Conservation (phyloP, 495 filamentous ascomycete genomes). For the Penicillium cinerascens region DNA sequence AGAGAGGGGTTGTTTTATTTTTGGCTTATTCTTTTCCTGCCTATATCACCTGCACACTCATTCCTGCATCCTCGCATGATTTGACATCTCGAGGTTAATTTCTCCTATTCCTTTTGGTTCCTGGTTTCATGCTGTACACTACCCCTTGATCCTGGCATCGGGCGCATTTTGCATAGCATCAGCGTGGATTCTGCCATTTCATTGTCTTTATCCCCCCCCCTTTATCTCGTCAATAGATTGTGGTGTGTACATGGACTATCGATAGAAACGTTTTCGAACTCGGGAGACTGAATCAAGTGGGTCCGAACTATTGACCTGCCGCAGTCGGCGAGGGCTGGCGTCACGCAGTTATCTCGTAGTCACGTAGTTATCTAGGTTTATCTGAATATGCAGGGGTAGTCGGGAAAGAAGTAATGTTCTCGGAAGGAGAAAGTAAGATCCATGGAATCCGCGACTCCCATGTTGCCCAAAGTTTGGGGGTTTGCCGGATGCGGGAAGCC, state of each 20-base stretch:
- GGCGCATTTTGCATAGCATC: conserved; percentile 29
- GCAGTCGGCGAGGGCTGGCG: not conserved
- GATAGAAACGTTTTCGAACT: conserved; percentile 4
- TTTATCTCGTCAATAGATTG: conserved; percentile 2
- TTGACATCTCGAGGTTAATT: conserved; percentile 10
- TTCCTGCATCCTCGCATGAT: conserved; percentile 17
- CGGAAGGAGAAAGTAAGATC: not conserved
- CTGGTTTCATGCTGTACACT: conserved; percentile 19
- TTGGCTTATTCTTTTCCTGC: conserved; percentile 1
- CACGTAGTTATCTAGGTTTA: not conserved
- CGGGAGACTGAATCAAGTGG: conserved; percentile 24
- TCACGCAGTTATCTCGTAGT: not conserved
- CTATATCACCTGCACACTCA: conserved; percentile 17
- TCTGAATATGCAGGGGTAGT: not conserved
- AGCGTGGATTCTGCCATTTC: conserved; percentile 17
- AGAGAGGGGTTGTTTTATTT: conserved; percentile 3
- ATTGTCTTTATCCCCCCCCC: conserved; percentile 4
- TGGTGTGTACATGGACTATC: conserved; percentile 13
- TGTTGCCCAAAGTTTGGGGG: not conserved
- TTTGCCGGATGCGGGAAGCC: conserved; percentile 11
- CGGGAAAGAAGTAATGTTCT: not conserved
- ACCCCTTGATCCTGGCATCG: conserved; percentile 15
- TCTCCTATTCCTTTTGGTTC: conserved; percentile 1
- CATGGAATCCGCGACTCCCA: not conserved
- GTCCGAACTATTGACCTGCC: conserved; percentile 15